phyloP scores from a whole-genome alignment of 2,329 filamentous ascomycete species.

The Torrubiellomyces zombiae region DNA sequence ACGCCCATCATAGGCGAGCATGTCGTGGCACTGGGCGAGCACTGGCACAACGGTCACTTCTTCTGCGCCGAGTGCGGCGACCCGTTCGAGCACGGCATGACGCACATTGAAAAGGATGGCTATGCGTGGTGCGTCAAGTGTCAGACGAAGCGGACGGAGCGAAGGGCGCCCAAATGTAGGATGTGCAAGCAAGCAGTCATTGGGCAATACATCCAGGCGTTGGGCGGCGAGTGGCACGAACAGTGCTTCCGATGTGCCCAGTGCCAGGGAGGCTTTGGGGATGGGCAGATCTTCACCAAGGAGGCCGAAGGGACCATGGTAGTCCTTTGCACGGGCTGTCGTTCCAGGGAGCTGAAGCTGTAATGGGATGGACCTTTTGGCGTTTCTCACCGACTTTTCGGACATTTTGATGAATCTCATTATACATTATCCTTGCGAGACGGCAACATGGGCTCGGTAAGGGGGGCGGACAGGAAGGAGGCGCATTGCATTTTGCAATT shows the following conservation, averaged over 20 bases:
- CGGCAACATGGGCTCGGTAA: too few species aligned
- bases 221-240: slow-evolving; percentile 88
- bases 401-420: too few species aligned
- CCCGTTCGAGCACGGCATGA: slow-evolving; percentile 60
- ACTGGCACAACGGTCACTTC: slow-evolving; percentile 96
- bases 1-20: slow-evolving; percentile 95
- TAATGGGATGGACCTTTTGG: slow-evolving; percentile 9
- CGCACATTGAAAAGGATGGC: slow-evolving; percentile 82
- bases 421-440: too few species aligned
- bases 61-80: slow-evolving; percentile 98
- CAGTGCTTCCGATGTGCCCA: slow-evolving; percentile 70
- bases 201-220: slow-evolving; percentile 74
- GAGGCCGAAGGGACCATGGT: slow-evolving; percentile 30
- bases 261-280: slow-evolving; percentile 43
- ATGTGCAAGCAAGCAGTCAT: slow-evolving; percentile 74
- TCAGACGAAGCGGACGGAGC: slow-evolving; percentile 80
- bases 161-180: slow-evolving; percentile 73
- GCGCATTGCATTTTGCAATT: too few species aligned
- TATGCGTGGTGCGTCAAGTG: slow-evolving; percentile 94
- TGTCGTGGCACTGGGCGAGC: slow-evolving; percentile 79
- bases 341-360: slow-evolving; percentile 41
- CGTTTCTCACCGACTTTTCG: too few species aligned
- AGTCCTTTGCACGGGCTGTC: slow-evolving; percentile 45
- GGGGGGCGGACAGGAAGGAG: too few species aligned
- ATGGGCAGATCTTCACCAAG: slow-evolving; percentile 48